phyloP scores from a whole-genome alignment of 2,329 filamentous ascomycete species.

The Sarocladiaceae sp. region DNA sequence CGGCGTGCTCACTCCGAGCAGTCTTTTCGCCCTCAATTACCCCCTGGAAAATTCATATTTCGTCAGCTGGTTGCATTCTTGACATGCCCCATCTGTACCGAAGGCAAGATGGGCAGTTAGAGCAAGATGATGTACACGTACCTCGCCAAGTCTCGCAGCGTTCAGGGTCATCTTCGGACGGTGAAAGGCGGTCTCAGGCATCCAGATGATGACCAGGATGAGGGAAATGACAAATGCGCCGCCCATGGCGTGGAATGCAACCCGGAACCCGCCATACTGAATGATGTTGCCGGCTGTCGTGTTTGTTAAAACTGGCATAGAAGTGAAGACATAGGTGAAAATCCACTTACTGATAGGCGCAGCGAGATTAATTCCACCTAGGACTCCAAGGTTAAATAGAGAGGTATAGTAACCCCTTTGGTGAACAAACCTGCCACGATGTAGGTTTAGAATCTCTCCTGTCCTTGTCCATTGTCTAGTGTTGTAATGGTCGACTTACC shows the following conservation, averaged over 20 bases:
- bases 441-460: not conserved
- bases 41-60: not conserved
- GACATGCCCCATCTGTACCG: not conserved
- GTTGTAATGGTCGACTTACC: constrained; percentile 12
- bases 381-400: constrained; percentile 33
- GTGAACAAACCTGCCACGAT: constrained; percentile 27
- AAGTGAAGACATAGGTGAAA: not conserved
- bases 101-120: not conserved
- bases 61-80: not conserved
- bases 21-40: not conserved
- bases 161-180: constrained; percentile 12
- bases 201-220: constrained; percentile 33
- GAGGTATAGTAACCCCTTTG: constrained; percentile 32
- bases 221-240: constrained; percentile 30
- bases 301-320: not conserved
- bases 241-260: constrained; percentile 31
- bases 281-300: constrained; percentile 34
- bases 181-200: constrained; percentile 33
- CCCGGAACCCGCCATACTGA: constrained; percentile 26
- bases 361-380: constrained; percentile 34
- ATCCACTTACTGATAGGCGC: constrained; percentile 13
- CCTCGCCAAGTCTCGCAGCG: not conserved
- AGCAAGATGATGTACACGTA: not conserved
- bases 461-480: not conserved
- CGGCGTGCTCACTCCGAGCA: not conserved